Evolutionary conservation across 805 yeast species (phyloP).

Genomic region (Nakazawaea sp.): DNA sequence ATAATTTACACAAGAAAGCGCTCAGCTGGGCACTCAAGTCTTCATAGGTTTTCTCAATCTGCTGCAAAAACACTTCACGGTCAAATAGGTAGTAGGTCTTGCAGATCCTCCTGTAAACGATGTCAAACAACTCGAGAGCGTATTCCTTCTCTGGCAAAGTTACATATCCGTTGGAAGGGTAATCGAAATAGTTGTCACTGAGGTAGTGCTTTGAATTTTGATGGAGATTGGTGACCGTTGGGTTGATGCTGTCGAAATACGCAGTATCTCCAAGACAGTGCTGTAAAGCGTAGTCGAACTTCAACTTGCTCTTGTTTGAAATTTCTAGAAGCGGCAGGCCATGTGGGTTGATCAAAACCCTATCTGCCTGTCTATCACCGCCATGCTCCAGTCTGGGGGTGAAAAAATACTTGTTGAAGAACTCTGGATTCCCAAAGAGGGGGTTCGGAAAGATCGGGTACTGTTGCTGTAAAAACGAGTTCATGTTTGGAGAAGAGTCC

Average conservation of each 20-base stretch:
- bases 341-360: background rate
- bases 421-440: slow-evolving; percentile 6
- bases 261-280: slow-evolving; percentile 6
- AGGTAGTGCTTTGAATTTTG: slow-evolving; percentile 10
- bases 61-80: slow-evolving; percentile 14
- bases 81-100: slow-evolving; percentile 20
- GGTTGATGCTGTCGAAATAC: slow-evolving; percentile 7
- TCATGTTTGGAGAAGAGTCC: background rate
- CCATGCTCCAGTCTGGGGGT: background rate
- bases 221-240: slow-evolving; percentile 12
- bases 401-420: slow-evolving; percentile 5
- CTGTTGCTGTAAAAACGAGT: slow-evolving; percentile 2
- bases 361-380: background rate
- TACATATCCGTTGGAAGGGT: slow-evolving; percentile 12
- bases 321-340: background rate
- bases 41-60: slow-evolving; percentile 16
- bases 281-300: slow-evolving; percentile 6
- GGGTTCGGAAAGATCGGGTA: slow-evolving; percentile 7
- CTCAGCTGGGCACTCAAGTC: slow-evolving; percentile 16
- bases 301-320: background rate
- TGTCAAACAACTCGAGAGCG: slow-evolving; percentile 13
- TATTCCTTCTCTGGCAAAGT: slow-evolving; percentile 17
- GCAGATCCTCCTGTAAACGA: slow-evolving; percentile 15
- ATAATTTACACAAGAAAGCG: slow-evolving; percentile 15
- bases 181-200: slow-evolving; percentile 10